Evolutionary conservation across 2,329 filamentous ascomycete species (phyloP), one percentile per base, ranked within the genome.

Genomic region (Botrytis galanthina): DNA sequence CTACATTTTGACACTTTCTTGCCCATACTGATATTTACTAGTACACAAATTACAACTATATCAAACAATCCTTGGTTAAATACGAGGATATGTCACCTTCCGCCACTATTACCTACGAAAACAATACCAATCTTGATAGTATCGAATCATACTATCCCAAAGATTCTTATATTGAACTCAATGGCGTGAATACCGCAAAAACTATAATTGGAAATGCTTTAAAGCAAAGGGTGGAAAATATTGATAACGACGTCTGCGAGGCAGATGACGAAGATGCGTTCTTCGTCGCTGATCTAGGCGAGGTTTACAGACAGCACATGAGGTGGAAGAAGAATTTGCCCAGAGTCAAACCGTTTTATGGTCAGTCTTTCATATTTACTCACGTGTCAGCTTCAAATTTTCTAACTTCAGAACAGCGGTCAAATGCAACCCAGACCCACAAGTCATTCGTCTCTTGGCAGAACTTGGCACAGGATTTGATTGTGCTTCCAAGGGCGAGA

Each of bases 281-380:
- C 85, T 99, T 97, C 84, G 95, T 99, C 79, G 95, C 94, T 80
- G 96, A 99, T 86, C 90, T 99, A 81, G 96, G 96, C 84, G 94
- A 98, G 86, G 93, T 99, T 82, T 99, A 99, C 85, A 94, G 96
- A 84, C 96, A 99, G 89, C 95, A 98, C 81, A 86, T 98, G 83
- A 93, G 95, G 84, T 99, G 96, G 96, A 98, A 98, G 90, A 89
- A 91, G 87, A 95, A 97, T 82, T 86, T 99, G 81, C 90, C 91
- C 78, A 92, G 95, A 79, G 93, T 99, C 83, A 96, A 95, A 85
- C 96, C 96, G 60, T 98, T 98, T 81, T 99, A 98, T 85, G 94
- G 93, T 95, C 84, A 83, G 90, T 32, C 42, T 70, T 66, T 63
- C 78, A 70, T 75, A 63, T n/a, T 26, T 46, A 26, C 39, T 22